These are phyloP conservation scores for Liquidambar formosana DNA, from an alignment of 164 flowering plant species.

Conservation along the genomic window DNA sequence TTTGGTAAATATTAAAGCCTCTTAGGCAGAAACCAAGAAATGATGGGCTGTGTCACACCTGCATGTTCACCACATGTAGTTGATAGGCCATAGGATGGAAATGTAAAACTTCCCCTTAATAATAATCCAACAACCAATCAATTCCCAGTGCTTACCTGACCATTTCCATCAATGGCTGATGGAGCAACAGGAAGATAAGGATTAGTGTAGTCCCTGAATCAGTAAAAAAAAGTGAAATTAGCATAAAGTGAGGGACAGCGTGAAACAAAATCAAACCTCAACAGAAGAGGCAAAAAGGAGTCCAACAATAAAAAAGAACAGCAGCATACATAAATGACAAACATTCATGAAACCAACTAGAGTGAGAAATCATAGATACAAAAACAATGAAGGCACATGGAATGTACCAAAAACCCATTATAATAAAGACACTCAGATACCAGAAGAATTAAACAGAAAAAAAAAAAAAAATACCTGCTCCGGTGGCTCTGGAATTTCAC, in stretches of 20 bases:
- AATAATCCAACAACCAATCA: background rate
- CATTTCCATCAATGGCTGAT: conserved; percentile 86
- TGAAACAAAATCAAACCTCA: background rate
- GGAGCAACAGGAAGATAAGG: conserved; percentile 92
- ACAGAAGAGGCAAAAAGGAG: background rate
- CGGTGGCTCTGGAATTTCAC: conserved; percentile 94
- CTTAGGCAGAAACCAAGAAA: too few relatives aligned
- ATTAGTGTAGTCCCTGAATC: conserved; percentile 90
- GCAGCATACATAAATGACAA: background rate
- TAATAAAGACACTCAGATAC: background rate
- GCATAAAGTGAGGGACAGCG: background rate
- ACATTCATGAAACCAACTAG: background rate
- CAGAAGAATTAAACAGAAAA: background rate
- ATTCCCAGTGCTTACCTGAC: conserved; percentile 56
- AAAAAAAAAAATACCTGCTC: conserved; percentile 61
- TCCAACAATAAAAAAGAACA: background rate
- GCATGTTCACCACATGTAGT: too few relatives aligned
- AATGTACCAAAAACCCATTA: background rate
- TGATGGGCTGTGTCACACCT: too few relatives aligned
- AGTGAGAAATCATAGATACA: background rate
- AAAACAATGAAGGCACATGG: background rate
- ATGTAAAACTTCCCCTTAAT: background rate
- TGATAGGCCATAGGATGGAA: background rate
- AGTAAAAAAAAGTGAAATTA: conserved; percentile 1
- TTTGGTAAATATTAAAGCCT: too few relatives aligned